Conservation (phyloP, 441 rosid genomes). For the Jatropha podagrica region DNA sequence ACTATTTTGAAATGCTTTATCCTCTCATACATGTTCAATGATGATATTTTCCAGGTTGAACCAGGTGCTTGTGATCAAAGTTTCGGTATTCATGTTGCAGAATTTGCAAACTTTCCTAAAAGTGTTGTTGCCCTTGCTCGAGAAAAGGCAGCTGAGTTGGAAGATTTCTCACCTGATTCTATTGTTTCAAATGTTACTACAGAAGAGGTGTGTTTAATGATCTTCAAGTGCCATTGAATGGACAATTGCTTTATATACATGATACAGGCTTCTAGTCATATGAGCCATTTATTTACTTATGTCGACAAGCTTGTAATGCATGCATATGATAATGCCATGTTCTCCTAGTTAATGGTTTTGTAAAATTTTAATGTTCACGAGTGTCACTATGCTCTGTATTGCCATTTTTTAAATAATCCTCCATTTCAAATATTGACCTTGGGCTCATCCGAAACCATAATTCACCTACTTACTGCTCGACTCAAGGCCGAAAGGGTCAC, state of each 20-base stretch:
- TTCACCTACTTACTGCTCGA: not conserved
- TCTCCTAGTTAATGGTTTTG: not conserved
- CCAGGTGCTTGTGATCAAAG: constrained; percentile 99
- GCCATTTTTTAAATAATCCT: not conserved
- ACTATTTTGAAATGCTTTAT: constrained; percentile 5
- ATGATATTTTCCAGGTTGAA: constrained; percentile 59
- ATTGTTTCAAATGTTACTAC: constrained; percentile 40
- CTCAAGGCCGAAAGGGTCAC: not conserved
- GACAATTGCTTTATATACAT: constrained; percentile 4
- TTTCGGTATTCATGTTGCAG: constrained; percentile 99
- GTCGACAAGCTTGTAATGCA: constrained; percentile 7
- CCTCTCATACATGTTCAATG: constrained; percentile 11
- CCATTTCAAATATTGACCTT: not conserved
- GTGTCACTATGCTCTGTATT: not conserved
- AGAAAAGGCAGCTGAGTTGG: constrained; percentile 95
- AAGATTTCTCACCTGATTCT: constrained; percentile 81
- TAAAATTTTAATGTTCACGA: not conserved
- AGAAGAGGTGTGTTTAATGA: constrained; percentile 40
- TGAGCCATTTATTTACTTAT: not conserved
- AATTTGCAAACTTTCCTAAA: constrained; percentile 96
- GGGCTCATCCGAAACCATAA: not conserved
- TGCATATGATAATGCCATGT: not conserved
- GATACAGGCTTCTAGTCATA: constrained; percentile 3
- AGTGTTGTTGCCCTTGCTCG: constrained; percentile 92
- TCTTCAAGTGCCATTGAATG: not conserved